Evolutionary conservation across 2,329 filamentous ascomycete species (phyloP).

Genomic region (Rutstroemia sydowiana): DNA sequence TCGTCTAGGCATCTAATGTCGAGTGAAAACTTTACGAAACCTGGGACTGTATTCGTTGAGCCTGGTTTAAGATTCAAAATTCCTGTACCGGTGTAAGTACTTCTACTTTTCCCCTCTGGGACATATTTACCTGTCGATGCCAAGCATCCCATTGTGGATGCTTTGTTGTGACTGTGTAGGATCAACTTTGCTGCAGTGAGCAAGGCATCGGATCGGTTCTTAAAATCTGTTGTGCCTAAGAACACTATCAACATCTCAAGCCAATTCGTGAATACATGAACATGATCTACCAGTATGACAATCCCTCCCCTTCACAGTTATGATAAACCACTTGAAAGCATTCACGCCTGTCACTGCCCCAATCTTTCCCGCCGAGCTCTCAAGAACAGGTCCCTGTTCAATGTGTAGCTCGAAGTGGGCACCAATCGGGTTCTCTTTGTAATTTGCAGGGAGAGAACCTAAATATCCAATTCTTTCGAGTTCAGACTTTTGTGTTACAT

Average conservation of each 20-base stretch:
- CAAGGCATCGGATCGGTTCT: constrained; percentile 59
- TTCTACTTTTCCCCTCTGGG: neutral
- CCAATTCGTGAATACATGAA: neutral
- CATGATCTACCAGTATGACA: constrained; percentile 50
- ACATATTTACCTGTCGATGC: constrained; percentile 40
- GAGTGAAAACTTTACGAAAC: constrained; percentile 57
- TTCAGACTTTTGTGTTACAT: constrained; percentile 58
- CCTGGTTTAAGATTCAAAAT: constrained; percentile 60
- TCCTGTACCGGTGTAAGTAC: constrained; percentile 33
- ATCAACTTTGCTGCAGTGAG: constrained; percentile 63
- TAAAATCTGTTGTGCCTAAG: constrained; percentile 57
- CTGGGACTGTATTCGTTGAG: constrained; percentile 67
- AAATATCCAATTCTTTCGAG: constrained; percentile 66
- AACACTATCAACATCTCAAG: neutral
- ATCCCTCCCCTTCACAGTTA: constrained; percentile 59
- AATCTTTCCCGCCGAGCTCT: constrained; percentile 54
- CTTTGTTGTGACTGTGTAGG: constrained; percentile 55
- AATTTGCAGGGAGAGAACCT: constrained; percentile 47
- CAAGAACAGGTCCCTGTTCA: constrained; percentile 73
- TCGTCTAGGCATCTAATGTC: constrained; percentile 58
- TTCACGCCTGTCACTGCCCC: constrained; percentile 68
- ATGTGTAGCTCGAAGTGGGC: constrained; percentile 82
- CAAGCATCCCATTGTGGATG: constrained; percentile 50
- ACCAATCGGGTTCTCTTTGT: constrained; percentile 56
- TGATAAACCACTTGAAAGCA: constrained; percentile 66